phyloP scores from a whole-genome alignment of 345 rosid species.

The Eucalyptus brandiana region DNA sequence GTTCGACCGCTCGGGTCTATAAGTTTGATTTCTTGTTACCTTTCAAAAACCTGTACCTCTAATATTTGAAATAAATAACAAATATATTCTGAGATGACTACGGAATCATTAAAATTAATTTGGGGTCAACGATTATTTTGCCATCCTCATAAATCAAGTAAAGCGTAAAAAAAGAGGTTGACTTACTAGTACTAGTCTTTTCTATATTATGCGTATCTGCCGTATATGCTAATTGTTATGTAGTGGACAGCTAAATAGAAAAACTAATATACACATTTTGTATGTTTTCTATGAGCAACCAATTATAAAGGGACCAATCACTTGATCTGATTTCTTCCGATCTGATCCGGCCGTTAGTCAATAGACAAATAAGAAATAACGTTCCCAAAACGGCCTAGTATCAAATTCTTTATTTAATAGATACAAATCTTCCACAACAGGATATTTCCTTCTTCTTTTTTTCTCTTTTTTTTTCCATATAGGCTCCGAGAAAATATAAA shows the following conservation, averaged over 20 bases:
- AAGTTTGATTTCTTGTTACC: background rate
- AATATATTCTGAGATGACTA: background rate
- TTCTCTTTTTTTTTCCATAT: background rate
- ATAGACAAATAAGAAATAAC: background rate
- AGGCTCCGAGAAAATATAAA: background rate
- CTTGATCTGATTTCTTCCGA: background rate
- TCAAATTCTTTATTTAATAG: background rate
- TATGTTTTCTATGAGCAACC: background rate
- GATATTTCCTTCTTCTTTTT: background rate
- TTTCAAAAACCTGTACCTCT: background rate
- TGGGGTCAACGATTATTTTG: background rate
- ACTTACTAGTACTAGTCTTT: background rate
- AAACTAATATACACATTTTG: background rate
- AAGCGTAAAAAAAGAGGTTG: background rate
- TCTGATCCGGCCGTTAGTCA: background rate
- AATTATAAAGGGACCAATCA: background rate
- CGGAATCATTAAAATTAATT: background rate
- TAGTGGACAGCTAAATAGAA: background rate
- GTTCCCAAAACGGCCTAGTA: background rate
- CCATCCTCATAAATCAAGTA: background rate
- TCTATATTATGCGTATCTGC: background rate
- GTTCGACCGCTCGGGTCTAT: background rate
- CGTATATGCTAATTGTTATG: background rate
- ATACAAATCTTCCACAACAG: background rate
- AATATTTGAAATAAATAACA: background rate